Evolutionary conservation across 176 grass and related monocot genomes (phyloP), one percentile per base, ranked within the genome.

Genomic region (Ensete glaucum): DNA sequence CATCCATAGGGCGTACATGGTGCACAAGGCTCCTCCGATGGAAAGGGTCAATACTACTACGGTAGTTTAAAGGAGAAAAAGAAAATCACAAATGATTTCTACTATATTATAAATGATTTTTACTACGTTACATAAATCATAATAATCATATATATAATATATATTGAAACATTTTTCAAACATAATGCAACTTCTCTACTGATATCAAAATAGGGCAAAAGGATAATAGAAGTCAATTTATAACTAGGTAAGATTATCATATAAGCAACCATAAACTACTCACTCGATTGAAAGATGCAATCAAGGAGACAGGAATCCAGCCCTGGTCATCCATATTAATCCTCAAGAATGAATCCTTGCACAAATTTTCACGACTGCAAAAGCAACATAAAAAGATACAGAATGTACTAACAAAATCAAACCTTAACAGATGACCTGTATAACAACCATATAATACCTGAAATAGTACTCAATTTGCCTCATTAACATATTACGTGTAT

Each of bases 391-490:
- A 22, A 72, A 16, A 82, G 19, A 71, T 51, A 50, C 34, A 70
- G 53, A 81, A 34, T 20, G 76, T 79, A 77, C 16, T 68, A 25
- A 60, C 76, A 77, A 63, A 17, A 0, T 43, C 1, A 22, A 72
- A 0, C 2, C 4, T 27, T 54, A 56, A 69, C 53, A 67, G 29
- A 79, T 51, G 64, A 54, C 51, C 58, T 8, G 1, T 21, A 0
- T 70, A 50, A 51, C 22, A 60, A 78, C 49, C 7, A 43, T 43
- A 43, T 43, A 43, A 43, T 7, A 98, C 94, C 94, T 98, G 84
- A 98, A 98, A 82, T 98, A 98, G 82, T 93, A 98, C 57, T 98
- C 86, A 67, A 98, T 91, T 78, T 98, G 94, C 20, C 87, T 85
- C 22, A 93, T 64, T 73, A 98, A 73, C 75, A 78, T 83, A 64